Conservation (phyloP, 164 flowering plant species). For the Stephania cephalantha region DNA sequence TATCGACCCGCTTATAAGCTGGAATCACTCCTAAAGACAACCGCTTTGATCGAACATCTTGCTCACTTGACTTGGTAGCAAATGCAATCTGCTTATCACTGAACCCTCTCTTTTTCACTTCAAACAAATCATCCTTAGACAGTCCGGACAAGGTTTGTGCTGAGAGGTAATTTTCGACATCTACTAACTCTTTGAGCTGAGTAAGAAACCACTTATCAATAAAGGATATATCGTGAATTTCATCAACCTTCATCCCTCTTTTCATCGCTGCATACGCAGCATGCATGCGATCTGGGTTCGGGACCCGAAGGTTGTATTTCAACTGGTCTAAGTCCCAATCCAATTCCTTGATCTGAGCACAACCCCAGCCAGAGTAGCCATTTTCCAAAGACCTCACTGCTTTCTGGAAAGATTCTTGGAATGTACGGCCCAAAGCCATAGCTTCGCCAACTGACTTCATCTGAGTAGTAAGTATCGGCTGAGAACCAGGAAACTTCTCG, state of each 20-base stretch:
- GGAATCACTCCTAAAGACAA: slow-evolving; percentile 73
- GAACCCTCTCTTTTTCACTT: slow-evolving; percentile 85
- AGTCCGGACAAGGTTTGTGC: slow-evolving; percentile 44
- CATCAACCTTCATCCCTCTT: slow-evolving; percentile 89
- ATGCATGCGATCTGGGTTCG: slow-evolving; percentile 88
- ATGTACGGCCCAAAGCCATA: slow-evolving; percentile 97
- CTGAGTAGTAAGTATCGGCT: slow-evolving; percentile 84
- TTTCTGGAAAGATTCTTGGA: slow-evolving; percentile 97
- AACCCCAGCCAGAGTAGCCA: slow-evolving; percentile 93
- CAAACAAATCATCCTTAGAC: slow-evolving; percentile 65
- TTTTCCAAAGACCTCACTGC: slow-evolving; percentile 82
- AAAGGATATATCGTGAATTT: slow-evolving; percentile 62
- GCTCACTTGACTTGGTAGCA: slow-evolving; percentile 72
- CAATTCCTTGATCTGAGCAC: slow-evolving; percentile 65
- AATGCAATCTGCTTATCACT: slow-evolving; percentile 94
- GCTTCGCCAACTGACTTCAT: slow-evolving; percentile 98
- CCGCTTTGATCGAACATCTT: slow-evolving; percentile 62
- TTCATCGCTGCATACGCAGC: slow-evolving; percentile 88
- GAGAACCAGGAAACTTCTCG: slow-evolving; percentile 95
- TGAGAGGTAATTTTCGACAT: slow-evolving; percentile 68
- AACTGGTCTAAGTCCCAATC: slow-evolving; percentile 87
- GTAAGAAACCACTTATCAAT: slow-evolving; percentile 94
- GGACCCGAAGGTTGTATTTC: slow-evolving; percentile 81
- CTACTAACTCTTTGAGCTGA: slow-evolving; percentile 82
- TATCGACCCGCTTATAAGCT: slow-evolving; percentile 88